Evolutionary conservation across 371 early-diverging fungal genomes (phyloP), one percentile per base, ranked within the genome.

Genomic region (Mucor circinelloides): DNA sequence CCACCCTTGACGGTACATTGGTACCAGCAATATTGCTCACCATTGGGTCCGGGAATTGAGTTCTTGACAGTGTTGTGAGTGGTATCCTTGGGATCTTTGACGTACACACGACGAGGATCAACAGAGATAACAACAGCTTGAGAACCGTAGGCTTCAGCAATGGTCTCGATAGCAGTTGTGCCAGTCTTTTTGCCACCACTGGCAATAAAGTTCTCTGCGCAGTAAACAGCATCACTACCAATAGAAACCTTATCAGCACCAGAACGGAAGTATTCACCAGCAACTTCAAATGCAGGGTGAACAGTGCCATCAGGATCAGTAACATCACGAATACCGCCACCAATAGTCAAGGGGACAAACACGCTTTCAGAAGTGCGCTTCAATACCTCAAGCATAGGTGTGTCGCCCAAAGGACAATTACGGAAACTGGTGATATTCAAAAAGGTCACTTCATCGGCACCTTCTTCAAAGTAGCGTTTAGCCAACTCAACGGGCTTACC

Each of bases 171-270:
- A 0, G 97, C 93, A 17, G 89, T 87, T 6, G 82, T 80, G 2
- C 92, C 92, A 10, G 76, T 77, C 58, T 87, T 87, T 21, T 78
- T 62, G 2, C 70, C 63, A 12, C 84, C 85, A 8, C 78, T 83
- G 12, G 83, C 85, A 36, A 74, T 87, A 68, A 88, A 95, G 56
- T 85, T 88, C 74, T 98, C 97, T 8, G 96, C 95, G 3, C 95
- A 94, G 73, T 94, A 95, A 5, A 99, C 99, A n/a, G 99, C 98
- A 79, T 99, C 99, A 57, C 93, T 91, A 21, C 99, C 99, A 71
- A 99, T 97, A 12, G 96, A 96, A 12, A 99, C 96, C 79, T 99
- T 99, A 81, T 99, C 99, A 2, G 99, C 99, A 19, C 99, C 99
- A 19, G 95, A 95, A n/a, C 97, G 87, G 84, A 99, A 99, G 77